Percentiles rank a stretch among this genome's conserved stretches.
Conservation (phyloP, 2,329 filamentous ascomycete genomes). For the Sporothrix pallida region DNA sequence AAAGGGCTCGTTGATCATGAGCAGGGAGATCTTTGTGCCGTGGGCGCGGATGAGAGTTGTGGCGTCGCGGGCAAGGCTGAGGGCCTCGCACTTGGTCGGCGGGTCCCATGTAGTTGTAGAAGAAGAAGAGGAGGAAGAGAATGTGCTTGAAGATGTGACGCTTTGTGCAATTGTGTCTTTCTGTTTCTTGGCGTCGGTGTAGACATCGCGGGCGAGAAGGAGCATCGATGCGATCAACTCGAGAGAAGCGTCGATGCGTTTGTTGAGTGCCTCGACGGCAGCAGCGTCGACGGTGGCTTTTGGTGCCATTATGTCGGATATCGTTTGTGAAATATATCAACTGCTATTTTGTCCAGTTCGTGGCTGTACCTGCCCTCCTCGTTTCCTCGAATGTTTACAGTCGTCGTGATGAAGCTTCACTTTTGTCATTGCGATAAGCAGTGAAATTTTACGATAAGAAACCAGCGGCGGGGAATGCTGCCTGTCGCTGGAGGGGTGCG, state of each 20-base stretch:
- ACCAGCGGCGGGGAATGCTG: conserved; percentile 16
- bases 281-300: conserved; percentile 32
- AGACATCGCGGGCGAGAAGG: conserved; percentile 48
- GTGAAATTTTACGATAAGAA: conserved; percentile 33
- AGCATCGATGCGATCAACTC: conserved; percentile 50
- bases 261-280: conserved; percentile 47
- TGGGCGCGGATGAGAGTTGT: conserved; percentile 79
- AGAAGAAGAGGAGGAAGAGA: neutral
- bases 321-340: neutral
- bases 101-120: conserved; percentile 6
- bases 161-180: neutral
- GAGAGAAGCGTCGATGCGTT: conserved; percentile 48
- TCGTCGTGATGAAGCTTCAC: conserved; percentile 2
- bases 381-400: too few species aligned
- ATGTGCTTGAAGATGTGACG: too few species aligned
- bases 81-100: conserved; percentile 54
- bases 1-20: conserved; percentile 86
- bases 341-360: too few species aligned
- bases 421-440: conserved; percentile 31
- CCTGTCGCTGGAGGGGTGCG: conserved; percentile 21
- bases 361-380: neutral
- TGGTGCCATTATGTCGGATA: conserved; percentile 34
- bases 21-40: conserved; percentile 82
- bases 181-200: conserved; percentile 39
- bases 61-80: conserved; percentile 73